Conservation (phyloP, 768 basidiomycete genomes). For the Lanmaoa rubissima region DNA sequence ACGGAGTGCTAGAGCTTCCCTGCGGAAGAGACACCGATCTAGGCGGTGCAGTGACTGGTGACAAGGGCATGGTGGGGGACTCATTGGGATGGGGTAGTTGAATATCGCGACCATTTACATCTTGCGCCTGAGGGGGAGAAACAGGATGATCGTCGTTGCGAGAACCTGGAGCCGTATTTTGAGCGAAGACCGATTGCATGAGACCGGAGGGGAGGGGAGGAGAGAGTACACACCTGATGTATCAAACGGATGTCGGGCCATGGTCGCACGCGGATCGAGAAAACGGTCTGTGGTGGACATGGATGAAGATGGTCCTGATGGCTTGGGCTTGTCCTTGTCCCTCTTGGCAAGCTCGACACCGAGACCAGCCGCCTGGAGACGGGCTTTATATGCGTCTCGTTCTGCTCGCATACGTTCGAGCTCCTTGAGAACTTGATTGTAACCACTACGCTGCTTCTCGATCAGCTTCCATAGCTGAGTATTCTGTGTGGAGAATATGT, state of each 20-base stretch:
- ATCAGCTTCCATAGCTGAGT: conserved; percentile 92
- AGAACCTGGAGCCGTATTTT: conserved; percentile 4
- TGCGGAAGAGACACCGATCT: conserved; percentile 23
- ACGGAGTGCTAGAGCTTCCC: conserved; percentile 2
- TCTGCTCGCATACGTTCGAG: conserved; percentile 81
- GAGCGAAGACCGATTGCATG: neutral
- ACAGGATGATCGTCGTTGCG: conserved; percentile 22
- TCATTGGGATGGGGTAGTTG: conserved; percentile 2
- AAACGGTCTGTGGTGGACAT: conserved; percentile 19
- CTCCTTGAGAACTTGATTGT: conserved; percentile 78
- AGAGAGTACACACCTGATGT: conserved; percentile 30
- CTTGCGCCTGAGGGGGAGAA: conserved; percentile 19
- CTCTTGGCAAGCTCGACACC: conserved; percentile 41
- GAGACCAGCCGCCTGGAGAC: conserved; percentile 31
- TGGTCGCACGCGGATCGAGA: conserved; percentile 25
- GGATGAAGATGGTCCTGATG: conserved; percentile 23
- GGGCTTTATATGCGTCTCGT: conserved; percentile 59
- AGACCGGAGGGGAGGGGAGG: neutral
- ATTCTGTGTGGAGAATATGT: conserved; percentile 78
- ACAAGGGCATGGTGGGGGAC: neutral
- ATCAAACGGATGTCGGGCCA: conserved; percentile 32
- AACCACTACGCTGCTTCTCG: conserved; percentile 86
- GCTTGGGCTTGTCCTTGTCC: conserved; percentile 25
- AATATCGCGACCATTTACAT: conserved; percentile 6
- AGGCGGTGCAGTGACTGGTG: conserved; percentile 20